These are phyloP conservation scores for Penicillium freii DNA, from an alignment of 2,329 filamentous ascomycete species.

Conservation along the genomic window DNA sequence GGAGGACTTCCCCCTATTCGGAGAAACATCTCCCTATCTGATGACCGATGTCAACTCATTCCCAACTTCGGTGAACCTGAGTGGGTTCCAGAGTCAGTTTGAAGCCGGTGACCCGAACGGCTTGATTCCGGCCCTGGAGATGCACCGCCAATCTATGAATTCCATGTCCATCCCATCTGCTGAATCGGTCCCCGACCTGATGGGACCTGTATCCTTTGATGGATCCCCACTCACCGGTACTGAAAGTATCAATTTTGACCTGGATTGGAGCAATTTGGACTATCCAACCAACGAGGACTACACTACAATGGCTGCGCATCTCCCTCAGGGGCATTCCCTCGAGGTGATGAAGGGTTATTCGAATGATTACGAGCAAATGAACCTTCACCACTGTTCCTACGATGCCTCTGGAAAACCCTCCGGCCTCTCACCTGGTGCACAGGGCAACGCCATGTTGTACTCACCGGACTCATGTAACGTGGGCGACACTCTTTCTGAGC, in stretches of 20 bases:
- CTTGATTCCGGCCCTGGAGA: constrained; percentile 26
- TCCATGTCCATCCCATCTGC: constrained; percentile 22
- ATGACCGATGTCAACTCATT: constrained; percentile 22
- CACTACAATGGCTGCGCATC: constrained; percentile 25
- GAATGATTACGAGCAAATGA: constrained; percentile 18
- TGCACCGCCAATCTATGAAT: constrained; percentile 28
- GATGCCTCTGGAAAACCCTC: constrained; percentile 15
- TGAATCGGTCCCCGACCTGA: constrained; percentile 24
- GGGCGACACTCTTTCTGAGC: constrained; percentile 26
- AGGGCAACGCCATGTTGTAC: constrained; percentile 32
- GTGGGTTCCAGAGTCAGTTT: constrained; percentile 30
- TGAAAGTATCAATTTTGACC: constrained; percentile 22
- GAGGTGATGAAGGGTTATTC: constrained; percentile 18
- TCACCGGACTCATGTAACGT: constrained; percentile 25
- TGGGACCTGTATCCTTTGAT: constrained; percentile 20
- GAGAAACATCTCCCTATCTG: constrained; percentile 23
- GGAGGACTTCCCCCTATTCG: constrained; percentile 30
- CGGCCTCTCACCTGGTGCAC: constrained; percentile 27
- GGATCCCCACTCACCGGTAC: constrained; percentile 25
- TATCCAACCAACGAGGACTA: constrained; percentile 25
- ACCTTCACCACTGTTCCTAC: constrained; percentile 12
- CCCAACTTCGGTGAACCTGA: constrained; percentile 26
- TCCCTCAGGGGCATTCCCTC: constrained; percentile 7
- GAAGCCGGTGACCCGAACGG: constrained; percentile 29
- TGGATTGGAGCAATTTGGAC: constrained; percentile 28